These are phyloP conservation scores for Termitomyces sp. DNA, from an alignment of 768 basidiomycete species.

Conservation along the genomic window DNA sequence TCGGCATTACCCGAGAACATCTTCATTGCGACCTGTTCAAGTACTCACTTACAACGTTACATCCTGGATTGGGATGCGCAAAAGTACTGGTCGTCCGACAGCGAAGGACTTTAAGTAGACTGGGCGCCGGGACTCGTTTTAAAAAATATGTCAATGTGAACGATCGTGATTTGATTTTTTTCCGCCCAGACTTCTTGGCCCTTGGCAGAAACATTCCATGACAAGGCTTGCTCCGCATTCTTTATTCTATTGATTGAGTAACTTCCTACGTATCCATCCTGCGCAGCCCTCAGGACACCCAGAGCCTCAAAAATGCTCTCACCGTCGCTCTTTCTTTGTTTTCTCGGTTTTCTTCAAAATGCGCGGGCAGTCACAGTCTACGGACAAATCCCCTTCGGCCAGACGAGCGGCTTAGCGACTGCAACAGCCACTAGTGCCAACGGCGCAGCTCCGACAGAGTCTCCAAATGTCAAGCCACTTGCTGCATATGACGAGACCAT, in stretches of 20 bases:
- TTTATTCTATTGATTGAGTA: no score
- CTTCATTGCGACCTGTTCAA: no score
- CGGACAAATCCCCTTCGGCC: conserved; percentile 23
- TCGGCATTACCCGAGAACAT: no score
- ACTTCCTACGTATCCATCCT: no score
- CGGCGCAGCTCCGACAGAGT: conserved; percentile 13
- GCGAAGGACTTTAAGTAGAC: no score
- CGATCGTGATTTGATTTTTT: neutral
- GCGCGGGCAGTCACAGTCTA: conserved; percentile 24
- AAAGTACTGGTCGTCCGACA: no score
- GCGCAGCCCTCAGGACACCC: no score
- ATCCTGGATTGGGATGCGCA: no score
- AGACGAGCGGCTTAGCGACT: conserved; percentile 4
- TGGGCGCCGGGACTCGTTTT: neutral
- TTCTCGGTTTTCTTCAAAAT: neutral
- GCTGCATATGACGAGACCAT: conserved; percentile 49
- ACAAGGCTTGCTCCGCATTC: neutral
- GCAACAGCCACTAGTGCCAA: neutral
- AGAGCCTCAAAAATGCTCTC: neutral
- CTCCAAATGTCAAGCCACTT: conserved; percentile 25
- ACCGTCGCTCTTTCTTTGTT: neutral
- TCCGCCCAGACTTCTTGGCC: neutral
- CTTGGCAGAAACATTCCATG: neutral
- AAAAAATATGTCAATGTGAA: neutral
- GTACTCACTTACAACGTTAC: no score